phyloP scores from a whole-genome alignment of 768 basidiomycete species.

The Phylloporus rhodoxanthus region DNA sequence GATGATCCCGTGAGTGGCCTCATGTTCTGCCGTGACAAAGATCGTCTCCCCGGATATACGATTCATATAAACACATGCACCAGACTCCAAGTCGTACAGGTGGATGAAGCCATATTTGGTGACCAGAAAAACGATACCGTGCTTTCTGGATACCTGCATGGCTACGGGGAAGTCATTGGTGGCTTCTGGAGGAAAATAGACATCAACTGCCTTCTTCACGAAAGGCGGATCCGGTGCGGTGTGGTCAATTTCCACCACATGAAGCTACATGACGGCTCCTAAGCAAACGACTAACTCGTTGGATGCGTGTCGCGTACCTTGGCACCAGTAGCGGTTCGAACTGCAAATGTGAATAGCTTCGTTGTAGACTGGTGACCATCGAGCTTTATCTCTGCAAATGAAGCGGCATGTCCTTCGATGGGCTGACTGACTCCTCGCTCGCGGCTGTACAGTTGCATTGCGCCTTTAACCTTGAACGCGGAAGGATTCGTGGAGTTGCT shows the following conservation, averaged over 20 bases:
- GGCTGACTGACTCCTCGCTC: conserved; percentile 94
- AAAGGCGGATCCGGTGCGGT: conserved; percentile 87
- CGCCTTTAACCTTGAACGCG: conserved; percentile 97
- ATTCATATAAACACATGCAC: conserved; percentile 99
- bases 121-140: conserved; percentile 94
- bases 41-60: conserved; percentile 99
- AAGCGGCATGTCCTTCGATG: conserved; percentile 97
- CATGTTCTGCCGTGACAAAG: conserved; percentile 97
- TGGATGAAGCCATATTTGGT: conserved; percentile 99
- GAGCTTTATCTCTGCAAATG: conserved; percentile 87
- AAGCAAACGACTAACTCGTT: conserved; percentile 2
- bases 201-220: conserved; percentile 95
- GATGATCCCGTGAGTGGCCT: conserved; percentile 90
- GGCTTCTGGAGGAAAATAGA: conserved; percentile 98
- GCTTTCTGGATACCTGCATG: conserved; percentile 97
- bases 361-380: conserved; percentile 83
- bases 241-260: conserved; percentile 98
- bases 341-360: conserved; percentile 93
- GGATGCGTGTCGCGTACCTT: conserved; percentile 55
- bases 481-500: conserved; percentile 88
- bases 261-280: conserved; percentile 54
- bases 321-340: conserved; percentile 93
- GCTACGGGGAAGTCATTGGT: conserved; percentile 98
- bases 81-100: conserved; percentile 95
- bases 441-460: conserved; percentile 94